A percentile compares a stretch with the other conserved stretches of the same genome.
phyloP scores from a whole-genome alignment of 2,329 filamentous ascomycete species.

The Trichoderma koningii region DNA sequence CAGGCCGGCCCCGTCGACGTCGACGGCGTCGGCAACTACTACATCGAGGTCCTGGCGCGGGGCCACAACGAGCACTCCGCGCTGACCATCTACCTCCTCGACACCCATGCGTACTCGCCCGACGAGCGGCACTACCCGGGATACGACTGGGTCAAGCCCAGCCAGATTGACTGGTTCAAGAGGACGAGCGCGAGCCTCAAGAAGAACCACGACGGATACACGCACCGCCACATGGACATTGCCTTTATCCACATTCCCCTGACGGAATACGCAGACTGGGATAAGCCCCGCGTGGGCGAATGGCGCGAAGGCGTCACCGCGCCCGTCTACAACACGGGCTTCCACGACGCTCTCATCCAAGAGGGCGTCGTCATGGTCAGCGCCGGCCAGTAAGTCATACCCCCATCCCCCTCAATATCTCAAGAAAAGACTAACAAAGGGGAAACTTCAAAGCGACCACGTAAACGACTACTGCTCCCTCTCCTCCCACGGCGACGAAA shows the following conservation, averaged over 20 bases:
- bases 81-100: conserved; percentile 89
- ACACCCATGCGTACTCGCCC: conserved; percentile 89
- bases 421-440: too few species aligned
- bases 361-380: conserved; percentile 84
- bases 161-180: conserved; percentile 93
- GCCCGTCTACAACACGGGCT: conserved; percentile 86
- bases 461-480: conserved; percentile 95
- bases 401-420: neutral
- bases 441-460: conserved; percentile 66
- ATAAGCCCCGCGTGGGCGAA: conserved; percentile 63
- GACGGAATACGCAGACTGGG: conserved; percentile 74
- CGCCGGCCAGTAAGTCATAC: conserved; percentile 78
- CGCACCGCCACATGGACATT: conserved; percentile 90
- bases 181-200: conserved; percentile 73
- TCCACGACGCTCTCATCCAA: conserved; percentile 84
- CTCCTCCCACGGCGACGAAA: conserved; percentile 45
- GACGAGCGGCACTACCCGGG: conserved; percentile 86
- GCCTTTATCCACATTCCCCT: conserved; percentile 97
- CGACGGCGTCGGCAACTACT: conserved; percentile 93
- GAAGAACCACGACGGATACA: conserved; percentile 79
- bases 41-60: conserved; percentile 82
- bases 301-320: conserved; percentile 86
- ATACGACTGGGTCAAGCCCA: conserved; percentile 96
- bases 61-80: conserved; percentile 82
- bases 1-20: conserved; percentile 77